A percentile compares a stretch with the other conserved stretches of the same genome.
Conservation (phyloP, 2,329 filamentous ascomycete species). For the Penicillium sp. region DNA sequence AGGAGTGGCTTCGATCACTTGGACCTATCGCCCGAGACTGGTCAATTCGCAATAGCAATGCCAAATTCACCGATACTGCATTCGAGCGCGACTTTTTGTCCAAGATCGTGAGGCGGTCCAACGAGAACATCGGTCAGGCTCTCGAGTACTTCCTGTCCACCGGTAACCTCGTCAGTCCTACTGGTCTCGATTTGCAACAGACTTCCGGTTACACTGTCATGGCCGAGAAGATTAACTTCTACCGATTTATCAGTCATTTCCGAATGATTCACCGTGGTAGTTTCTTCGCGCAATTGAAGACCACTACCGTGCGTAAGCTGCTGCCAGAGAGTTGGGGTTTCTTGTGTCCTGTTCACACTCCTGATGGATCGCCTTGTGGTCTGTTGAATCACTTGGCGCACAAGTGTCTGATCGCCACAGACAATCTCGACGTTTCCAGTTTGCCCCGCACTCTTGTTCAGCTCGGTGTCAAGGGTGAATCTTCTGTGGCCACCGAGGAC, state of each 20-base stretch:
- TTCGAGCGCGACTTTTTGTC: conserved; percentile 79
- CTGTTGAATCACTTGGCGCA: conserved; percentile 93
- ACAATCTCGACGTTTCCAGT: conserved; percentile 69
- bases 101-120: conserved; percentile 76
- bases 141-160: conserved; percentile 97
- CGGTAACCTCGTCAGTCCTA: conserved; percentile 87
- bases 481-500: conserved; percentile 77
- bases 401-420: conserved; percentile 87
- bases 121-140: conserved; percentile 82
- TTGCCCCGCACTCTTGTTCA: conserved; percentile 74
- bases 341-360: conserved; percentile 94
- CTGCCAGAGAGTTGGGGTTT: conserved; percentile 98
- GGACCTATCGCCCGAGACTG: conserved; percentile 56
- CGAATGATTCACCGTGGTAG: conserved; percentile 98
- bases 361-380: conserved; percentile 92
- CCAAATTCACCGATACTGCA: conserved; percentile 69
- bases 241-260: conserved; percentile 98
- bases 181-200: conserved; percentile 91
- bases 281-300: conserved; percentile 97
- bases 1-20: conserved; percentile 80
- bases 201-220: conserved; percentile 94
- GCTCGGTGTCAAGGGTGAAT: conserved; percentile 74
- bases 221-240: conserved; percentile 98
- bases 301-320: conserved; percentile 92
- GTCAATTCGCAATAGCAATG: conserved; percentile 52